These are phyloP conservation scores for Sherardia arvensis DNA, from an alignment of 257 asterid genomes.

Conservation along the genomic window DNA sequence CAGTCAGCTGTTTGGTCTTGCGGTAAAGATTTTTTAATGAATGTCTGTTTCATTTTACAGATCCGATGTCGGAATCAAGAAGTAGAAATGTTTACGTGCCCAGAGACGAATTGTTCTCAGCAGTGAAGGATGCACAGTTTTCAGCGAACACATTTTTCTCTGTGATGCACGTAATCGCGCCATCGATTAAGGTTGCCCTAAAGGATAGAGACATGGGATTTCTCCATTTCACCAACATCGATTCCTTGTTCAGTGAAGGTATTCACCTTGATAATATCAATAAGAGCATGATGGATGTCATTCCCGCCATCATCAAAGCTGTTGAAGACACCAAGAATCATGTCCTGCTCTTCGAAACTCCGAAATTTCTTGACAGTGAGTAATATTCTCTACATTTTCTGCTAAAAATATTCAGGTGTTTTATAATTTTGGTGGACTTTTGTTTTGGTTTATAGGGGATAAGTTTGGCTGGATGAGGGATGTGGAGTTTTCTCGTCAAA, in stretches of 20 bases:
- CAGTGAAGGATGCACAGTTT: slow-evolving; percentile 40
- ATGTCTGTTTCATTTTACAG: slow-evolving; percentile 14
- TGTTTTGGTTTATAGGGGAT: slow-evolving; percentile 28
- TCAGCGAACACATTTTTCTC: slow-evolving; percentile 32
- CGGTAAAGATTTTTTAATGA: not conserved
- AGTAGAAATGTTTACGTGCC: slow-evolving; percentile 34
- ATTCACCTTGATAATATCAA: slow-evolving; percentile 16
- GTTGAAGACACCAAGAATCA: slow-evolving; percentile 13
- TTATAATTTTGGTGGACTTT: not conserved
- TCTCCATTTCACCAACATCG: slow-evolving; percentile 51
- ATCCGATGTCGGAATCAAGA: slow-evolving; percentile 50
- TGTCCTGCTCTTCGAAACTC: slow-evolving; percentile 44
- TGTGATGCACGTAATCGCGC: slow-evolving; percentile 36
- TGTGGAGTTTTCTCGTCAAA: slow-evolving; percentile 62
- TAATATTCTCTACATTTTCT: not conserved
- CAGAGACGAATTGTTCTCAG: slow-evolving; percentile 60
- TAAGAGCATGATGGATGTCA: slow-evolving; percentile 4
- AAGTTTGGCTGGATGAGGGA: slow-evolving; percentile 66
- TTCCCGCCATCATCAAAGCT: slow-evolving; percentile 36
- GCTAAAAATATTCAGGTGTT: not conserved
- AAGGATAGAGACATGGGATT: slow-evolving; percentile 21
- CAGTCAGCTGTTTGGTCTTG: not conserved
- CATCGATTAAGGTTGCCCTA: slow-evolving; percentile 15
- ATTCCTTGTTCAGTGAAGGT: slow-evolving; percentile 44
- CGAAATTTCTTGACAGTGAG: slow-evolving; percentile 42